These are phyloP conservation scores for Fusarium poae DNA, from an alignment of 2,329 filamentous ascomycete species.

Conservation along the genomic window DNA sequence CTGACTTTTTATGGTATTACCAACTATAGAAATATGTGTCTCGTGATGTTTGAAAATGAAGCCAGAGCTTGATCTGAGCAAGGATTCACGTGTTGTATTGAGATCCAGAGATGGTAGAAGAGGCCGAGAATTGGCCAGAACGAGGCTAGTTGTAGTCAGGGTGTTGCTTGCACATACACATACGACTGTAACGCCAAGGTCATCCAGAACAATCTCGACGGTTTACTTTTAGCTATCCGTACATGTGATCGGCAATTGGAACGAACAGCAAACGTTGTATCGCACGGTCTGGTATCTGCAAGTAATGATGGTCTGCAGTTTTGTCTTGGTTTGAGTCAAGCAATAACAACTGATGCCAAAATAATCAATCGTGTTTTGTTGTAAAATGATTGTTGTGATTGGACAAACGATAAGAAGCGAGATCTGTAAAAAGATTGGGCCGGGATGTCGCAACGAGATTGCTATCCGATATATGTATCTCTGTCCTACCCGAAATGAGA, in stretches of 20 bases:
- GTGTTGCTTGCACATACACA: conserved; percentile 5
- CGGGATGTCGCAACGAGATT: conserved; percentile 36
- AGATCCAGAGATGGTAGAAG: conserved; percentile 15
- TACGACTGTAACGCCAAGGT: conserved; percentile 18
- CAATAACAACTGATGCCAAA: not conserved
- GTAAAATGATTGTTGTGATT: not conserved
- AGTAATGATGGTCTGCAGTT: not conserved
- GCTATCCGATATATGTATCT: conserved; percentile 16
- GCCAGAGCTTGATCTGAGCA: conserved; percentile 28
- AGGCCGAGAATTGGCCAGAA: conserved; percentile 19
- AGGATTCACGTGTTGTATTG: conserved; percentile 18
- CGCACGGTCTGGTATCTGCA: not conserved
- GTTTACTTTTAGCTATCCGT: conserved; percentile 1
- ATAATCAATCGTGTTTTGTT: not conserved
- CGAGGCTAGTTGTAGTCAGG: conserved; percentile 16
- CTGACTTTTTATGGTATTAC: not conserved
- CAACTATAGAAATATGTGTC: conserved; percentile 8
- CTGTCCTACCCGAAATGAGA: conserved; percentile 33
- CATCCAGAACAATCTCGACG: conserved; percentile 24
- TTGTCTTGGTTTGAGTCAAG: not conserved
- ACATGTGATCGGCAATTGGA: conserved; percentile 31
- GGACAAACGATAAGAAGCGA: conserved; percentile 21
- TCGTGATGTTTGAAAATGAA: conserved; percentile 24
- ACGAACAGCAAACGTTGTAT: conserved; percentile 10
- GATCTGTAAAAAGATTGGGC: conserved; percentile 28